Conservation (phyloP, 345 rosid species). For the Dipteronia sinensis region DNA sequence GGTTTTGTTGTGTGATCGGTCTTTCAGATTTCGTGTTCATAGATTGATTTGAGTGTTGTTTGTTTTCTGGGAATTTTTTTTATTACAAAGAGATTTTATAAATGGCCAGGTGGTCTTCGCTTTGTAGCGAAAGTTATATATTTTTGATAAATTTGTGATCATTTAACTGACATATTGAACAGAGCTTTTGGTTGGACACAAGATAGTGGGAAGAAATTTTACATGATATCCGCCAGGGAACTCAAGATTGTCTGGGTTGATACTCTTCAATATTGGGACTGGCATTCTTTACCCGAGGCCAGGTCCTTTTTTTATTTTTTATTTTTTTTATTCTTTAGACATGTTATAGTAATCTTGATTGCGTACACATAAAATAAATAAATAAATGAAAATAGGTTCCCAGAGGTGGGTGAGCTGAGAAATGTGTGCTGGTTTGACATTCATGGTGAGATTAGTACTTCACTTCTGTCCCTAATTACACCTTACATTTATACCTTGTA, state of each 20-base stretch:
- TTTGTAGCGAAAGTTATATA: neutral
- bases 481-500: constrained; percentile 13
- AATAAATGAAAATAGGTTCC: constrained; percentile 17
- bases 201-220: neutral
- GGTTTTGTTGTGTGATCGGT: no score
- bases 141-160: neutral
- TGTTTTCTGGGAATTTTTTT: no score
- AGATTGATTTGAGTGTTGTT: no score
- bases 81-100: no score
- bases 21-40: no score
- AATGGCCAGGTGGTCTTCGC: no score
- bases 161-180: neutral
- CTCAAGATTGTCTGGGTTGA: neutral
- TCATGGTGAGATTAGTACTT: constrained; percentile 22
- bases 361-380: no score
- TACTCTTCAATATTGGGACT: neutral
- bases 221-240: neutral
- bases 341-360: no score
- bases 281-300: neutral
- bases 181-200: constrained; percentile 2
- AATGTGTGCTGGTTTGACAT: constrained; percentile 38
- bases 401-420: constrained; percentile 29
- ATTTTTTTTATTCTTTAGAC: neutral
- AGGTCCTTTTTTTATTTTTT: neutral
- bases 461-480: constrained; percentile 22